Percentiles rank a stretch among this genome's conserved stretches.
Conservation (phyloP, 495 filamentous ascomycete genomes). For the Xylaria palmicola region DNA sequence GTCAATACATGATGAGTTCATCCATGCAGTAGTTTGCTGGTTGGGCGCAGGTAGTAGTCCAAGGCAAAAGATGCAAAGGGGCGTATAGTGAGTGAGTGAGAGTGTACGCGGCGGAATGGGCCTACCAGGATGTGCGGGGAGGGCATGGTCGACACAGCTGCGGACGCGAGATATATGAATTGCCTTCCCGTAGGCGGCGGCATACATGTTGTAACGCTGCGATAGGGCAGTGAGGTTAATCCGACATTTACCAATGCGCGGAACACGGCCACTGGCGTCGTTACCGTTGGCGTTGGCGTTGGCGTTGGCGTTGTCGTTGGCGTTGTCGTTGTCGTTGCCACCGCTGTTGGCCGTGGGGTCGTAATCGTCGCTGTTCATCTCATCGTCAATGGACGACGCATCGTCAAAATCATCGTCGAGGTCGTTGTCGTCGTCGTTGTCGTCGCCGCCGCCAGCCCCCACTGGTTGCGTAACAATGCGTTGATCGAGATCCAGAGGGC, state of each 20-base stretch:
- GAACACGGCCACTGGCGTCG: conserved; percentile 22
- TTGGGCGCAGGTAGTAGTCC: not conserved
- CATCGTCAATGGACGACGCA: too few relatives aligned
- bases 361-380: too few relatives aligned
- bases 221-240: conserved; percentile 53
- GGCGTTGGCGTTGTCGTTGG: conserved; percentile 8
- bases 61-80: not conserved
- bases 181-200: conserved; percentile 68
- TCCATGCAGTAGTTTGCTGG: not conserved
- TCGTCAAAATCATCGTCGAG: conserved; percentile 8
- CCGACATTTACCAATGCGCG: conserved; percentile 36
- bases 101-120: too few relatives aligned
- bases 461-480: too few relatives aligned
- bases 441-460: too few relatives aligned
- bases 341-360: too few relatives aligned
- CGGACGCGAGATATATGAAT: conserved; percentile 75
- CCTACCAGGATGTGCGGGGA: conserved; percentile 54
- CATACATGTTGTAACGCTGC: conserved; percentile 61
- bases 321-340: conserved; percentile 20
- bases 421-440: not conserved
- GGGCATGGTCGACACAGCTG: conserved; percentile 58
- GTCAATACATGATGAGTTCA: not conserved
- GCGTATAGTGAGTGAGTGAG: not conserved
- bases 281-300: conserved; percentile 22
- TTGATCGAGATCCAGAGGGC: too few relatives aligned